A percentile compares a stretch with the other conserved stretches of the same genome.
phyloP scores from a whole-genome alignment of 345 rosid genomes.

The Toxicodendron radicans region DNA sequence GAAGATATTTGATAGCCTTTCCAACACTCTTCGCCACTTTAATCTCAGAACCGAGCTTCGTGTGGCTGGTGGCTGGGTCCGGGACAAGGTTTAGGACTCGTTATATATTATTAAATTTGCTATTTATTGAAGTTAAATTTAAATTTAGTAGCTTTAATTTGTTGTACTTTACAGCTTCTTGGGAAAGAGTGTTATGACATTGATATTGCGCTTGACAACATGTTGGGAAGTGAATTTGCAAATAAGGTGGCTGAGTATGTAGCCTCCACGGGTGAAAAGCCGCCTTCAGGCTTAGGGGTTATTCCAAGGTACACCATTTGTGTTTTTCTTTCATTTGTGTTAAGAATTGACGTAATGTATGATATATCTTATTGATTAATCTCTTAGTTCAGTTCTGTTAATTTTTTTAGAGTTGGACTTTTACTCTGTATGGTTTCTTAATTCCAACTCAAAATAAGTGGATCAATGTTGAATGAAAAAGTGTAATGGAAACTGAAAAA shows the following conservation, averaged over 20 bases:
- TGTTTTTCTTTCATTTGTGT: neutral
- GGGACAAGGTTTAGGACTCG: conserved; percentile 69
- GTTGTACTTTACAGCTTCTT: conserved; percentile 56
- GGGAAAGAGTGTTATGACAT: conserved; percentile 90
- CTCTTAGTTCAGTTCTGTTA: too few species aligned
- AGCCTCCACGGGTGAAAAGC: conserved; percentile 58
- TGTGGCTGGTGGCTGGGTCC: conserved; percentile 99
- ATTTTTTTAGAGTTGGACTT: too few species aligned
- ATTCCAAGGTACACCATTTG: conserved; percentile 53
- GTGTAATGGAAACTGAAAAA: too few species aligned
- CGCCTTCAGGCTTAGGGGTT: conserved; percentile 57
- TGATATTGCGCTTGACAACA: conserved; percentile 82
- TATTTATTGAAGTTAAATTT: neutral
- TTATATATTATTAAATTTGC: neutral
- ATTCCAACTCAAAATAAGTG: too few species aligned
- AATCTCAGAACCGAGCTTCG: conserved; percentile 75
- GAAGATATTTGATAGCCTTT: conserved; percentile 68
- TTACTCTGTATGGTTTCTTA: too few species aligned
- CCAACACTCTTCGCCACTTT: conserved; percentile 60
- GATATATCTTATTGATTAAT: too few species aligned
- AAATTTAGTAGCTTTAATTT: neutral
- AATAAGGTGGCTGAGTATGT: conserved; percentile 72
- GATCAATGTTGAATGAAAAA: neutral
- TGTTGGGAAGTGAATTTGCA: conserved; percentile 80
- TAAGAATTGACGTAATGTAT: too few species aligned